These are phyloP conservation scores for Chamaecyparis obtusa DNA, from an alignment of 75 land plant genomes.

Conservation along the genomic window DNA sequence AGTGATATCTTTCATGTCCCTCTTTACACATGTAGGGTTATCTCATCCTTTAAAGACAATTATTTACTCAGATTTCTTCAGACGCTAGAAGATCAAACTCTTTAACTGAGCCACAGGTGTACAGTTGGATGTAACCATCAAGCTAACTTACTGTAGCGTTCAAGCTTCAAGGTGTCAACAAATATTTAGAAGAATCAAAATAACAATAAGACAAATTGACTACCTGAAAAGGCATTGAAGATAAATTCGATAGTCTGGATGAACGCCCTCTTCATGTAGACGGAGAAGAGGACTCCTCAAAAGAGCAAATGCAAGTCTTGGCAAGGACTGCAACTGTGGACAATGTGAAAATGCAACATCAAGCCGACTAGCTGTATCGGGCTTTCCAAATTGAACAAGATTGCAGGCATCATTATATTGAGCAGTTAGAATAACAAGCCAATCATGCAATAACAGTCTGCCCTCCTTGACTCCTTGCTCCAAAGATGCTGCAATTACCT, in stretches of 20 bases:
- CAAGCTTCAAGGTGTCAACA: not conserved
- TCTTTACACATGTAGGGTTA: not conserved
- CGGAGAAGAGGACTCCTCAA: slow-evolving; percentile 89
- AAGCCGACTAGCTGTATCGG: slow-evolving; percentile 41
- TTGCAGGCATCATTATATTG: slow-evolving; percentile 89
- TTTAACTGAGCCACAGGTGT: not conserved
- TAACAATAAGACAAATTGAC: not conserved
- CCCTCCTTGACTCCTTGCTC: slow-evolving; percentile 98
- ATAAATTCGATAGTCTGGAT: slow-evolving; percentile 93
- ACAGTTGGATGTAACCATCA: not conserved
- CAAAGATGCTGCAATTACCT: slow-evolving; percentile 92
- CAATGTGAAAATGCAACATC: slow-evolving; percentile 86
- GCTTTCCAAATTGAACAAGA: slow-evolving; percentile 55
- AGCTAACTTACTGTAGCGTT: not conserved
- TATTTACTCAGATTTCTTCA: not conserved
- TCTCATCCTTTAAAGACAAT: not conserved
- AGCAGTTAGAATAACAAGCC: slow-evolving; percentile 96
- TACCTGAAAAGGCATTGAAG: slow-evolving; percentile 99
- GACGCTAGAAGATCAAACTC: not conserved
- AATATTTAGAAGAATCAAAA: not conserved
- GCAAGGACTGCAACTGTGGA: slow-evolving; percentile 80
- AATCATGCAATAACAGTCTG: slow-evolving; percentile 84
- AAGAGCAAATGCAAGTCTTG: slow-evolving; percentile 90
- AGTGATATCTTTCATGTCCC: not conserved
- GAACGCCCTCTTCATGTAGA: slow-evolving; percentile 95